Evolutionary conservation across 1,284 basidiomycete genomes (phyloP).

Genomic region (Jaminaea rosea): DNA sequence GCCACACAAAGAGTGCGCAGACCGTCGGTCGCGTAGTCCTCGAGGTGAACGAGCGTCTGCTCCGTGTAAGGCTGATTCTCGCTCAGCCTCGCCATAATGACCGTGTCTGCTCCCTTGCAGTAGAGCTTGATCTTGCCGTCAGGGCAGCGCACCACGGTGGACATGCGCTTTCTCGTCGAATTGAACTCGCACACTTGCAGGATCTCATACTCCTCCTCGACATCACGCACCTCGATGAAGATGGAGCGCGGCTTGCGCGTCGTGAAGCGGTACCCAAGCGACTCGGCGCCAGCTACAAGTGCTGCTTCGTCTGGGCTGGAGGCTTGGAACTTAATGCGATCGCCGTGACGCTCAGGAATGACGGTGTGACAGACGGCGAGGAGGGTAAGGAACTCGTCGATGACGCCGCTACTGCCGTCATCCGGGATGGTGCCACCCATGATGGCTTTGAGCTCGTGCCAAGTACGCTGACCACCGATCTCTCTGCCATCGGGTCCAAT

Average conservation of each 20-base stretch:
- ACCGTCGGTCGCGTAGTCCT: constrained; percentile 75
- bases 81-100: constrained; percentile 53
- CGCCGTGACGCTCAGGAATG: constrained; percentile 71
- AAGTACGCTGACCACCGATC: constrained; percentile 62
- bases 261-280: constrained; percentile 85
- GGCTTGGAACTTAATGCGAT: constrained; percentile 69
- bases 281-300: constrained; percentile 83
- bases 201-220: constrained; percentile 72
- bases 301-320: constrained; percentile 98
- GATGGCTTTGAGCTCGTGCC: constrained; percentile 61
- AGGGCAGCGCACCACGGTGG: constrained; percentile 76
- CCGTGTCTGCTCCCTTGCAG: constrained; percentile 96
- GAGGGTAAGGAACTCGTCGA: constrained; percentile 78
- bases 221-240: constrained; percentile 71
- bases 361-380: constrained; percentile 97
- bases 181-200: constrained; percentile 99
- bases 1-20: constrained; percentile 93
- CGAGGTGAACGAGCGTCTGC: constrained; percentile 77
- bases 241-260: constrained; percentile 91
- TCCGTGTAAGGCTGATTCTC: constrained; percentile 68
- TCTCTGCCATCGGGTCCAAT: constrained; percentile 39
- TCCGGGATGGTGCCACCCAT: constrained; percentile 49
- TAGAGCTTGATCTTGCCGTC: constrained; percentile 88
- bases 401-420: constrained; percentile 53
- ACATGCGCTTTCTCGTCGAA: constrained; percentile 95